Evolutionary conservation across 169 alveolate species (phyloP).

Genomic region (Cryptosporidium sp.): DNA sequence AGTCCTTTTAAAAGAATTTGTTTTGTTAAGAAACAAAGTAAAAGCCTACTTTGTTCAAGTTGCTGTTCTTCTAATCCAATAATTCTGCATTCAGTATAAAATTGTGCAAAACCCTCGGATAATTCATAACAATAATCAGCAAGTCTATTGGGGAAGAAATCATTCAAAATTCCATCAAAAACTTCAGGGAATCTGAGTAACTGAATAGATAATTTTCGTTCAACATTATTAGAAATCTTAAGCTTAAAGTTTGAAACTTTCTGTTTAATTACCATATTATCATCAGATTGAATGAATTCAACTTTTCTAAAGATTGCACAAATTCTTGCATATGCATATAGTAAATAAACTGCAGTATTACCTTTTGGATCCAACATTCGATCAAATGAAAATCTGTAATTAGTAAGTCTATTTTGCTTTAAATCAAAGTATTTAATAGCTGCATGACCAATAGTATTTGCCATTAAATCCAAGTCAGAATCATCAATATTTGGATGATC

Average conservation of each 20-base stretch:
- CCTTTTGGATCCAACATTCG: constrained; percentile 99
- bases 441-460: constrained; percentile 95
- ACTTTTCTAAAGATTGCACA: constrained; percentile 93
- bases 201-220: constrained; percentile 85
- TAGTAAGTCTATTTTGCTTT: constrained; percentile 93
- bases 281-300: constrained; percentile 76
- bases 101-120: constrained; percentile 92
- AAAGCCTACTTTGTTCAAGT: constrained; percentile 89
- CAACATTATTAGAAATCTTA: constrained; percentile 77
- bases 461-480: constrained; percentile 84
- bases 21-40: constrained; percentile 91
- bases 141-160: constrained; percentile 86
- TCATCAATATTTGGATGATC: constrained; percentile 43
- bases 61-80: constrained; percentile 86
- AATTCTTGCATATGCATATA: constrained; percentile 96
- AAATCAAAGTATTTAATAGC: constrained; percentile 98
- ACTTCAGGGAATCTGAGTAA: constrained; percentile 91
- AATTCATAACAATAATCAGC: constrained; percentile 95
- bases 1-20: constrained; percentile 85
- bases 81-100: constrained; percentile 94
- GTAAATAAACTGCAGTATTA: constrained; percentile 89
- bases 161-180: constrained; percentile 85
- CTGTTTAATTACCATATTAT: constrained; percentile 37
- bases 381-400: constrained; percentile 96
- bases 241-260: constrained; percentile 79